phyloP scores from a whole-genome alignment of 2,329 filamentous ascomycete genomes.

The Phaeophleospora eucalypticola region DNA sequence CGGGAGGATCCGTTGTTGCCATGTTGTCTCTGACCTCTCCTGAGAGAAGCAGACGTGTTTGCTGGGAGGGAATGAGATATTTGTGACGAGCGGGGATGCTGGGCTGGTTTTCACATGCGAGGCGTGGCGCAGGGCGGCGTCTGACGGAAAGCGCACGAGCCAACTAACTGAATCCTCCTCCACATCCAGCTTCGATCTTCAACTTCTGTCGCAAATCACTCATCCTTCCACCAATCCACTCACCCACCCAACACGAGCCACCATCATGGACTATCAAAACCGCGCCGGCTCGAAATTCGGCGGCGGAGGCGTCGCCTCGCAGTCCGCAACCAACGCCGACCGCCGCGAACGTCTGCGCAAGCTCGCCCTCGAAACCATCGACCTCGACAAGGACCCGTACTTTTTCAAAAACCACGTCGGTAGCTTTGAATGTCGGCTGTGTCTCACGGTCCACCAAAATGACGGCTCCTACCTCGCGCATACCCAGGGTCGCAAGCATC shows the following conservation, averaged over 20 bases:
- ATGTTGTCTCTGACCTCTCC: too few species aligned
- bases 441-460: constrained; percentile 96
- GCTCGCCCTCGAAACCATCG: constrained; percentile 96
- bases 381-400: constrained; percentile 98
- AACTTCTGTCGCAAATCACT: not conserved
- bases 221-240: not conserved
- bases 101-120: too few species aligned
- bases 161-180: too few species aligned
- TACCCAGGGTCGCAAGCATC: constrained; percentile 97
- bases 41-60: too few species aligned
- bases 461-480: constrained; percentile 98
- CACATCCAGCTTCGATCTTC: too few species aligned
- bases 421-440: constrained; percentile 95
- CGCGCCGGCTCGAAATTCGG: constrained; percentile 96
- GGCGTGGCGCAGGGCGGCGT: too few species aligned
- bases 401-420: constrained; percentile 99
- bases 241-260: constrained; percentile 2
- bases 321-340: constrained; percentile 91
- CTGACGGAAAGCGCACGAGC: too few species aligned
- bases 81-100: too few species aligned
- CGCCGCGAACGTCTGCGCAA: constrained; percentile 95
- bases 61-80: too few species aligned
- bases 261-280: constrained; percentile 57
- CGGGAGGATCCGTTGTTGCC: too few species aligned
- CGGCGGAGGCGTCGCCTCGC: constrained; percentile 91